Evolutionary conservation across 306 rosid species (phyloP), one percentile per base, ranked within the genome.

Genomic region (Sesbania bispinosa): DNA sequence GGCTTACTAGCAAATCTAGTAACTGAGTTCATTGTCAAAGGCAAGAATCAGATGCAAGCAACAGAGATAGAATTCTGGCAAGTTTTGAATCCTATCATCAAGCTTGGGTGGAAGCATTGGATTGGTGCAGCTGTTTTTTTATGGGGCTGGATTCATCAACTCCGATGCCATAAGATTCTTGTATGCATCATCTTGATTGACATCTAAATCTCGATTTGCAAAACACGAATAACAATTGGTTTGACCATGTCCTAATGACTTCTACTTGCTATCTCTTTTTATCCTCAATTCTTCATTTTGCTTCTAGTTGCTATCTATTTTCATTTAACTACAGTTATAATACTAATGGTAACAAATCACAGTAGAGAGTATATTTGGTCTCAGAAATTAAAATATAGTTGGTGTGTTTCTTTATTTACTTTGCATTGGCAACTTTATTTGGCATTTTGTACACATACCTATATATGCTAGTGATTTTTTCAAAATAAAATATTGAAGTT

Each of bases 131-230:
- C 88, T 78, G 48, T 90, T 48, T 90, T 88, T 71, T 73, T 75
- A 7, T 90, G 90, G 92, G 98, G 98, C 16, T 93, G 96, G 96
- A 71, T 87, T 74, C 98, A 93, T 82, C 98, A 93, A 67, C 58
- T 2, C 1, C 80, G 60, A 11, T 90, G 97, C 74, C 98, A 93
- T 71, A 79, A 76, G 66, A 93, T 93, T 85, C 96, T 93, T 61
- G 98, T 93, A 87, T 47, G 90, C 59, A 42, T 39, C 74, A 18
- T 35, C 66, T 84, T 74, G 30, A 62, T 59, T 75, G 71, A 24
- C 62, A 11, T 75, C 24, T 73, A 26, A 66, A 42, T 67, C 55
- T 69, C 14, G 47, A 52, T 74, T 24, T 62, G 29, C 35, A 16
- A 54, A n/a, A 53, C 27, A 6, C 53, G 42, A 20, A 69, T 69